Base-by-base conservation (phyloP, 106 monocot species). In the Apostasia shenzhenica region DNA sequence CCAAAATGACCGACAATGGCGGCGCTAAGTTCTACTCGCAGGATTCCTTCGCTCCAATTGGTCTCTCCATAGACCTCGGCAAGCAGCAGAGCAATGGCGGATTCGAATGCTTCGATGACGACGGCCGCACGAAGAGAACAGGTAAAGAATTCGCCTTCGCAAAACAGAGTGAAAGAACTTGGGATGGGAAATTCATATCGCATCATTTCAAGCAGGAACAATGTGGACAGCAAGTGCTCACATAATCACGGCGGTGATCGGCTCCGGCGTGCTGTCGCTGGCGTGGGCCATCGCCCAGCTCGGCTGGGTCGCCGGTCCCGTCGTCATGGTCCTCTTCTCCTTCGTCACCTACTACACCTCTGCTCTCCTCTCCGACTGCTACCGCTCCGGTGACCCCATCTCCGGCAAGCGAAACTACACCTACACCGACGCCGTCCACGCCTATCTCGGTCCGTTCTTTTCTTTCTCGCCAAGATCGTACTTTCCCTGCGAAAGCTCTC, bases 231-330 rank as follows among this genome's bases (percentile, higher is more conserved):
- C 83, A 1, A 88, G 87, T 48, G 81, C 87, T 0, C 87, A 88
- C 59, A 88, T 88, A 44, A 81, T 88, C 47, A 88, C 87, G 40
- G 87, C 87, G 12, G 87, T 88, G 48, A 88, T 88, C 10, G 87
- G 87, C 0, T 88, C 87, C 37, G 87, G 87, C 0, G 87, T 88
- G 42, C 75, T 88, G 38, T 88, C 87, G 43, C 75, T 87, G 41
- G 87, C 87, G 0, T 87, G 87, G 87, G 83, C 87, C 11, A 82
- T 83, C 46, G 87, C 70, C 2, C 87, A 87, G 63, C 87, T 87
- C 40, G 87, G 87, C 0, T 87, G 87, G 87, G 72, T 88, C 11
- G 83, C 83, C 44, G 87, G 87, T 8, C 87, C 87, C 0, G 61
- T 53, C 3, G 83, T 78, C 43, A 83, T 88, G 83, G 13, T 88